A percentile compares a stretch with the other conserved stretches of the same genome.
These are phyloP conservation scores for Kingdonia uniflora DNA, from an alignment of 164 flowering plant species.

Conservation along the genomic window DNA sequence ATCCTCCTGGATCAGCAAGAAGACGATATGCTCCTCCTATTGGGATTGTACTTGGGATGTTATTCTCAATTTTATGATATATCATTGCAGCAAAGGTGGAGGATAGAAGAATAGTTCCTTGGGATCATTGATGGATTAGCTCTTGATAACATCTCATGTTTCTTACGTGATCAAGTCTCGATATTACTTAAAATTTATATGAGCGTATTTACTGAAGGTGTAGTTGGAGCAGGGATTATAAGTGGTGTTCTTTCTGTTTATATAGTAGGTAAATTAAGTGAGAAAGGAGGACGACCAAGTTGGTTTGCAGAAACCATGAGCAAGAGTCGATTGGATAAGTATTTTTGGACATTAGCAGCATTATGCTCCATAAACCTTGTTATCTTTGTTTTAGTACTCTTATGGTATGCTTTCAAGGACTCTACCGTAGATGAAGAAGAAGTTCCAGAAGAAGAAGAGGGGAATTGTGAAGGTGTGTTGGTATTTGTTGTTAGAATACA, in stretches of 20 bases:
- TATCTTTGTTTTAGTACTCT: constrained; percentile 12
- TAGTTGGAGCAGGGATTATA: constrained; percentile 22
- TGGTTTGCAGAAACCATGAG: constrained; percentile 36
- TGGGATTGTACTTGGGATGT: constrained; percentile 23
- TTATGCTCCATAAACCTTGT: constrained; percentile 23
- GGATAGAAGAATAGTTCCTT: constrained; percentile 22
- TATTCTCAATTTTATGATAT: constrained; percentile 21
- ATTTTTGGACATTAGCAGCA: constrained; percentile 31
- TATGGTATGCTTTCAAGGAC: constrained; percentile 9
- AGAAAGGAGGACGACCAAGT: constrained; percentile 15
- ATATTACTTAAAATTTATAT: too few species aligned
- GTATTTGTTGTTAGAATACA: too few species aligned
- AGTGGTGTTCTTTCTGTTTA: constrained; percentile 20
- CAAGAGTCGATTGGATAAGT: constrained; percentile 28
- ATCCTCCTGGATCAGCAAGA: too few species aligned
- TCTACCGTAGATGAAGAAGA: not conserved
- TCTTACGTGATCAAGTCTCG: constrained; percentile 15
- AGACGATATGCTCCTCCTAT: too few species aligned
- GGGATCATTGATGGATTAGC: constrained; percentile 22
- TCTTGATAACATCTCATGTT: not conserved
- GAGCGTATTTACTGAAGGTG: constrained; percentile 3
- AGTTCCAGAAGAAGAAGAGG: not conserved
- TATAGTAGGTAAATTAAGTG: constrained; percentile 21
- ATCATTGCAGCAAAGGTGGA: constrained; percentile 37
- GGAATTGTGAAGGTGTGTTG: too few species aligned